Evolutionary conservation across 148 eudicot genomes (phyloP), one percentile per base, ranked within the genome.

Genomic region (Rhododendron williamsianum): DNA sequence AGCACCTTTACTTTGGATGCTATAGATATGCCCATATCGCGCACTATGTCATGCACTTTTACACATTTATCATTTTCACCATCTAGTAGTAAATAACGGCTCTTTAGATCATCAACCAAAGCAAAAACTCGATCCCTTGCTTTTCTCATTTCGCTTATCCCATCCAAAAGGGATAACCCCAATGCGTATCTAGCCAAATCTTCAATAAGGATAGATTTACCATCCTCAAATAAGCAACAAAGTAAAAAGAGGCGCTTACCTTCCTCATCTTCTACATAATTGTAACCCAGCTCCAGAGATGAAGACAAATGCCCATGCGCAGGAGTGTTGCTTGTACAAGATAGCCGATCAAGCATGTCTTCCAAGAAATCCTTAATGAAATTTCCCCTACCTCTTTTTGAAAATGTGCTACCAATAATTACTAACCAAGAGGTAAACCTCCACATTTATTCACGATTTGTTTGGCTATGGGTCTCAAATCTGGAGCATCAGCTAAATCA

Each of bases 401-500:
- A 81, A 69, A 88, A 80, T 2, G 88, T 85, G 48, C 84, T 82
- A 18, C 90, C 94, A 27, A 91, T 78, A 56, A 89, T 85, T 10
- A 89, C 88, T 7, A 92, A 88, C 16, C 94, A 73, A 92, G 81
- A 0, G 94, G 94, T 76, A 90, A 80, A 4, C 92, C 87, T 81
- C 82, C 87, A 78, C 94, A 92, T 82, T 60, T 25, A 21, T 60
- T 21, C 67, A 60, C 3, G 25, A 60, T 60, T 21, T 6, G 9
- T 16, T 6, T 90, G 23, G 93, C 90, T 27, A 80, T 82, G 49
- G 45, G 8, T 6, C 81, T 69, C 30, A 91, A 48, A 21, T 88
- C 88, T 60, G 63, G 51, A 48, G 83, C 80, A 25, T 89, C 87
- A 6, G 80, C 91, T 43, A 65, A 45, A 63, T 87, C 73, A 11